Percentiles rank a stretch among this genome's conserved stretches.
Conservation (phyloP, 208 protist genomes). For the Acanthamoeba royreba region DNA sequence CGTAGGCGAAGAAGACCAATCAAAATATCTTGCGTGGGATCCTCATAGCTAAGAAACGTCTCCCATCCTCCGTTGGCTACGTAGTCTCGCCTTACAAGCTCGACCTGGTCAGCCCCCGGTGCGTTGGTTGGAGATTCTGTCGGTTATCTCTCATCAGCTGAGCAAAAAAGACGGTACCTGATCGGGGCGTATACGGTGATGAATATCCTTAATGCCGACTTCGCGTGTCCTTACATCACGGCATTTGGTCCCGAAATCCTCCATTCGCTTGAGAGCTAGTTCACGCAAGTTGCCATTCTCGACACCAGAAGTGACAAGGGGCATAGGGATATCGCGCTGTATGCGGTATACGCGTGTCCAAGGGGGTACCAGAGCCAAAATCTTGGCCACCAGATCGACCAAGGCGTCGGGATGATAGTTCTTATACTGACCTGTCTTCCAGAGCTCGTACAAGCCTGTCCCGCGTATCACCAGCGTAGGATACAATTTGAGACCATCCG, state of each 20-base stretch:
- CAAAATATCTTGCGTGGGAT: conserved; percentile 87
- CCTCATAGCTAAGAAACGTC: conserved; percentile 91
- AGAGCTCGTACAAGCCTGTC: conserved; percentile 95
- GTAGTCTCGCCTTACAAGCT: conserved; percentile 88
- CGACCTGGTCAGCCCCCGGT: no score
- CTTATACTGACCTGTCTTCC: conserved; percentile 91
- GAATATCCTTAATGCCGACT: conserved; percentile 80
- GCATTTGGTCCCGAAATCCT: conserved; percentile 86
- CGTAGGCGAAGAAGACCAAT: conserved; percentile 86
- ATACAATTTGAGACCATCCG: conserved; percentile 99
- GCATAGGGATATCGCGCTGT: conserved; percentile 72
- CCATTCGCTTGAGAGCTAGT: conserved; percentile 89
- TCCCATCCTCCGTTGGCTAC: conserved; percentile 87
- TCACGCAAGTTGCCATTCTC: conserved; percentile 97
- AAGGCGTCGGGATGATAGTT: conserved; percentile 89
- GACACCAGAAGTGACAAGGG: conserved; percentile 81
- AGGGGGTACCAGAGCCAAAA: conserved; percentile 93
- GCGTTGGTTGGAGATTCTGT: no score
- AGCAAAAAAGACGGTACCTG: no score
- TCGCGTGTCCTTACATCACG: conserved; percentile 69
- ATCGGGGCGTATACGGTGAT: conserved; percentile 72
- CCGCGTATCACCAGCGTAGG: conserved; percentile 98
- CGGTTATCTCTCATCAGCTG: no score
- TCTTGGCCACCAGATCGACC: conserved; percentile 89
- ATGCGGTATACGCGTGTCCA: conserved; percentile 98